These are phyloP conservation scores for Phytophthora pseudosyringae DNA, from an alignment of 352 stramenopile species.

Conservation along the genomic window DNA sequence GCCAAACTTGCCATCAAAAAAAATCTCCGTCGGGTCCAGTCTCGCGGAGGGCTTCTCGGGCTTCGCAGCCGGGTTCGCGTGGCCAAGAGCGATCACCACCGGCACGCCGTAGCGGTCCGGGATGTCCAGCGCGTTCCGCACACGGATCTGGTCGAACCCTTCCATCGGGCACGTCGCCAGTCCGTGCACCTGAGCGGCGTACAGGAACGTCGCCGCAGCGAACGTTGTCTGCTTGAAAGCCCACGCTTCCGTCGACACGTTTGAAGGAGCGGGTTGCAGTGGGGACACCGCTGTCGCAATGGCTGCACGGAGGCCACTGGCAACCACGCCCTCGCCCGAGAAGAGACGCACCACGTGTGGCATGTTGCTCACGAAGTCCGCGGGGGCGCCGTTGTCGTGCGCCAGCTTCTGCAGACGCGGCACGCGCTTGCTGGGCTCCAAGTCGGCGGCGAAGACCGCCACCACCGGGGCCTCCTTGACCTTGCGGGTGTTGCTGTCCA, in stretches of 20 bases:
- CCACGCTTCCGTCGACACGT: constrained; percentile 77
- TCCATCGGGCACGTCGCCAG: constrained; percentile 83
- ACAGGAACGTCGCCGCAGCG: constrained; percentile 72
- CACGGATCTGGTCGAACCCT: constrained; percentile 72
- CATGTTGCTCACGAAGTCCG: constrained; percentile 62
- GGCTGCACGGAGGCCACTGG: constrained; percentile 52
- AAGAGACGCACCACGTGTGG: constrained; percentile 72
- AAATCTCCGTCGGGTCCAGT: constrained; percentile 69
- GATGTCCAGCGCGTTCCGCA: constrained; percentile 75
- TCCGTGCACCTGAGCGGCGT: constrained; percentile 70
- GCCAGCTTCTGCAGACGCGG: constrained; percentile 75
- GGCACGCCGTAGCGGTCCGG: constrained; percentile 80
- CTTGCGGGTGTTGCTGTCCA: constrained; percentile 74
- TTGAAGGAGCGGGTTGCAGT: constrained; percentile 60
- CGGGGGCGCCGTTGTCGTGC: constrained; percentile 54
- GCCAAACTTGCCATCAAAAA: constrained; percentile 89
- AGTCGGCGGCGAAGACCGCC: constrained; percentile 81
- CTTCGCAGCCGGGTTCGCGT: constrained; percentile 41
- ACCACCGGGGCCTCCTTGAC: constrained; percentile 81
- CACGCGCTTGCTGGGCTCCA: constrained; percentile 79
- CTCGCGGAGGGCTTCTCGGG: constrained; percentile 45
- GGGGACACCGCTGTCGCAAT: constrained; percentile 75
- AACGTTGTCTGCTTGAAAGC: constrained; percentile 85
- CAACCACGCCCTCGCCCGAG: constrained; percentile 70
- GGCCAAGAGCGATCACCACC: constrained; percentile 75